Evolutionary conservation across 2,329 filamentous ascomycete species (phyloP), one percentile per base, ranked within the genome.

Genomic region (Leptographium flavum): DNA sequence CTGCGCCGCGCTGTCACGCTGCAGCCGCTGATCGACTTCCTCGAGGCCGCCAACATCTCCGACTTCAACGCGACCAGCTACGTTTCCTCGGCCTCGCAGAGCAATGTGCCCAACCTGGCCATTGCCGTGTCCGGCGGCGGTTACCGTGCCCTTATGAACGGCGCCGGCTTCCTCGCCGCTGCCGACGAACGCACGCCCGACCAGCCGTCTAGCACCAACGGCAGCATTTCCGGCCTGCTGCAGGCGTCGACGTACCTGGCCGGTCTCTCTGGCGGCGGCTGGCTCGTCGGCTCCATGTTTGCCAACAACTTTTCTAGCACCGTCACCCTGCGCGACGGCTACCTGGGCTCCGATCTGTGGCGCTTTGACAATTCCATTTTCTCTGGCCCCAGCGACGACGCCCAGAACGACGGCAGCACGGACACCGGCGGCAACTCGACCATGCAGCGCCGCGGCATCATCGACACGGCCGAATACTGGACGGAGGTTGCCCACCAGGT

Each of bases 141-240:
- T 31, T 94, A 92, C 59, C 73, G 87, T 46, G 87, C 87, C n/a
- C 69, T 93, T 65, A 68, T 88, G 66, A 90, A 83, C 57, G 87
- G 85, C 32, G 87, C 81, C 15, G 87, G 87, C 49, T 81, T 81
- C 37, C 55, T 94, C 15, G 75, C 83, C 27, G 87, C 87, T 0
- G 88, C 87, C 52, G 87, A 94, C 59, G 74, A 63, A 54, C 75
- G 87, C 19, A 87, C 83, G 0, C 59, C 68, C 0, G 74, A 76
- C 45, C 68, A 79, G 3, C 82, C 76, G 0, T 63, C 55, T 8
- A 55, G 63, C 40, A 28, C 27, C 27, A 56, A 64, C 4, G 84
- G 84, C 4, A 82, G 87, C 43, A 68, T 94, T 22, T 84, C 87
- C 42, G 87, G 87, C 4, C 64, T 94, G 51, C 66, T 94, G 50